A percentile compares a stretch with the other conserved stretches of the same genome.
These are phyloP conservation scores for Moesziomyces parantarcticus DNA, from an alignment of 1,284 basidiomycete species.

Conservation along the genomic window DNA sequence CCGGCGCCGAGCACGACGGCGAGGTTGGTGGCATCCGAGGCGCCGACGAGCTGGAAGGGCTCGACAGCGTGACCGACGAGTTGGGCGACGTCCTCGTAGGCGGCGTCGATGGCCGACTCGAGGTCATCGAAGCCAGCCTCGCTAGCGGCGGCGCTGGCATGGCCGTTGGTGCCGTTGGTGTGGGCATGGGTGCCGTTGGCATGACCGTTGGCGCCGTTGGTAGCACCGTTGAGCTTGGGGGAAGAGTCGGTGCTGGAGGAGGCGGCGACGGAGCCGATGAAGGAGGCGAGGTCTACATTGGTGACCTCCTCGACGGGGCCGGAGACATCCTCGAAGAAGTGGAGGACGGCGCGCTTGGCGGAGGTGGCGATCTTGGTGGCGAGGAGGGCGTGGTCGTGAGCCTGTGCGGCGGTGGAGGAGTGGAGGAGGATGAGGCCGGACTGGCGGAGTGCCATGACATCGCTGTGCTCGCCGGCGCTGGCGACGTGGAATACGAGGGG, in stretches of 20 bases:
- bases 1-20: slow-evolving; percentile 62
- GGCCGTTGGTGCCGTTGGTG: slow-evolving; percentile 64
- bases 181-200: slow-evolving; percentile 67
- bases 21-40: slow-evolving; percentile 46
- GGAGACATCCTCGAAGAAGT: slow-evolving; percentile 76
- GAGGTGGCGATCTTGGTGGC: slow-evolving; percentile 76
- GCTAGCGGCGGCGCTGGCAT: slow-evolving; percentile 37
- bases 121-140: slow-evolving; percentile 49
- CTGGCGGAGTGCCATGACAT: slow-evolving; percentile 74
- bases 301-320: slow-evolving; percentile 65
- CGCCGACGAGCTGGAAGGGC: slow-evolving; percentile 58
- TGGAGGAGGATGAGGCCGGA: slow-evolving; percentile 75
- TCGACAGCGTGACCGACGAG: slow-evolving; percentile 55
- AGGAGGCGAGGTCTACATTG: slow-evolving; percentile 57
- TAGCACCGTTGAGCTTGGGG: slow-evolving; percentile 41
- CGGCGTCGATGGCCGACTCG: slow-evolving; percentile 47
- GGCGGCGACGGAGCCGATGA: slow-evolving; percentile 39
- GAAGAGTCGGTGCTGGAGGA: slow-evolving; percentile 66
- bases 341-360: slow-evolving; percentile 77
- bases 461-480: slow-evolving; percentile 72
- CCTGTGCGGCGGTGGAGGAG: slow-evolving; percentile 75
- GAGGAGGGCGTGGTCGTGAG: slow-evolving; percentile 79
- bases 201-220: slow-evolving; percentile 68
- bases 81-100: slow-evolving; percentile 53
- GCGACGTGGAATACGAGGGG: slow-evolving; percentile 61